A percentile compares a stretch with the other conserved stretches of the same genome.
phyloP scores from a whole-genome alignment of 208 protist species.

The Acanthamoeba sp. region DNA sequence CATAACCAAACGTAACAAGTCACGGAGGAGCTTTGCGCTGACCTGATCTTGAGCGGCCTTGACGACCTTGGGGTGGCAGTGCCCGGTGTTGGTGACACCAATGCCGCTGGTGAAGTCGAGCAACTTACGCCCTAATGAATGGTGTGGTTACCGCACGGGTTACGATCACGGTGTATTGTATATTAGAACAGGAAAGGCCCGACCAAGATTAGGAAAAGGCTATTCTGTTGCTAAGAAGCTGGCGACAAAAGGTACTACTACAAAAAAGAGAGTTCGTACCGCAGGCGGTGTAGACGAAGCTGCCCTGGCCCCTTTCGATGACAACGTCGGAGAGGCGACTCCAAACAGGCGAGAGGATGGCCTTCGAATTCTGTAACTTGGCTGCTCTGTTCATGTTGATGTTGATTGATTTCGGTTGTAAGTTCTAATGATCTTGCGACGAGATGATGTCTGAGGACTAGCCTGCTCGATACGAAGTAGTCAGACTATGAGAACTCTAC shows the following conservation, averaged over 20 bases:
- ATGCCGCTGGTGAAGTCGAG: constrained; percentile 79
- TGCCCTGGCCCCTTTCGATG: constrained; percentile 38
- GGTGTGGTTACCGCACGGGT: too few species aligned
- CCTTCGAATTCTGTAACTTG: constrained; percentile 54
- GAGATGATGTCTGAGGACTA: too few species aligned
- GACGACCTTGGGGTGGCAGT: constrained; percentile 79
- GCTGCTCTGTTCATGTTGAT: constrained; percentile 20
- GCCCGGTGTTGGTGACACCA: constrained; percentile 77
- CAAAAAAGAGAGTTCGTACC: neutral
- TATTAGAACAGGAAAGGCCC: too few species aligned
- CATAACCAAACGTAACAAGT: too few species aligned
- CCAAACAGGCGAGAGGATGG: constrained; percentile 49
- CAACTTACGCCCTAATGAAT: constrained; percentile 50
- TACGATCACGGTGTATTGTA: too few species aligned
- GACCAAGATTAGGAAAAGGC: too few species aligned
- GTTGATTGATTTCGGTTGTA: neutral
- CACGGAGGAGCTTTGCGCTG: too few species aligned
- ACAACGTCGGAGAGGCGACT: constrained; percentile 29
- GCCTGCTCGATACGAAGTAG: too few species aligned
- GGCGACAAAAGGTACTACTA: neutral
- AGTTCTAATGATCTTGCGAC: too few species aligned
- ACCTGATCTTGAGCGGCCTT: constrained; percentile 68
- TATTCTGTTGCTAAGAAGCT: too few species aligned
- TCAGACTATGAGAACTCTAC: neutral
- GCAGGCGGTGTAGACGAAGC: constrained; percentile 23